These are phyloP conservation scores for Colletotrichum echinochloae DNA, from an alignment of 2,329 filamentous ascomycete species.

Conservation along the genomic window DNA sequence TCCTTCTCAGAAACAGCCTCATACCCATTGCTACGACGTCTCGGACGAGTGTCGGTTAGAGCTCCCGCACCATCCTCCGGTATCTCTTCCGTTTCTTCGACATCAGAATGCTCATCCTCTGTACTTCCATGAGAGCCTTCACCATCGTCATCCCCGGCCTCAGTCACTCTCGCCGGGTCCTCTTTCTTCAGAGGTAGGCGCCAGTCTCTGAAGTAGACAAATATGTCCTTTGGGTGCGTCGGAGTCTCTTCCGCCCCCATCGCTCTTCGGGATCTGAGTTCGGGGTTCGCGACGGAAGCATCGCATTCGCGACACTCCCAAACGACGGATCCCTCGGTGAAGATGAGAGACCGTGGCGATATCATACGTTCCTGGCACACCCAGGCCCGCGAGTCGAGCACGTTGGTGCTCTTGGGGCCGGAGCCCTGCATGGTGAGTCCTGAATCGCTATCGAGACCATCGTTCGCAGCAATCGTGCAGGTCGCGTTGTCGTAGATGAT, in stretches of 20 bases:
- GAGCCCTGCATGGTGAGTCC: not conserved
- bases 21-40: not conserved
- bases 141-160: not conserved
- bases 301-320: slow-evolving; percentile 28
- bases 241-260: not conserved
- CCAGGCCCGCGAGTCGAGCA: slow-evolving; percentile 15
- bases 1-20: not conserved
- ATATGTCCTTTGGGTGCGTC: slow-evolving; percentile 20
- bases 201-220: slow-evolving; percentile 22
- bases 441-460: slow-evolving; percentile 2
- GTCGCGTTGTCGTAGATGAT: slow-evolving; percentile 23
- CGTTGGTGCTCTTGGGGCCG: not conserved
- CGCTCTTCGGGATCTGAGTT: not conserved
- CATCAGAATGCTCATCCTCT: not conserved
- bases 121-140: not conserved
- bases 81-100: not conserved
- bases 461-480: not conserved
- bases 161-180: not conserved
- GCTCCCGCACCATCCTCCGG: not conserved
- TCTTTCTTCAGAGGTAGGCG: not conserved
- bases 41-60: not conserved
- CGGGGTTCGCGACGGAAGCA: not conserved
- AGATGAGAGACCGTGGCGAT: slow-evolving; percentile 11
- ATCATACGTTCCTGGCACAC: slow-evolving; percentile 22
- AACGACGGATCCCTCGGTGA: not conserved